Evolutionary conservation across 2,329 filamentous ascomycete species (phyloP).

Genomic region (Hymenoscyphus salicellus): DNA sequence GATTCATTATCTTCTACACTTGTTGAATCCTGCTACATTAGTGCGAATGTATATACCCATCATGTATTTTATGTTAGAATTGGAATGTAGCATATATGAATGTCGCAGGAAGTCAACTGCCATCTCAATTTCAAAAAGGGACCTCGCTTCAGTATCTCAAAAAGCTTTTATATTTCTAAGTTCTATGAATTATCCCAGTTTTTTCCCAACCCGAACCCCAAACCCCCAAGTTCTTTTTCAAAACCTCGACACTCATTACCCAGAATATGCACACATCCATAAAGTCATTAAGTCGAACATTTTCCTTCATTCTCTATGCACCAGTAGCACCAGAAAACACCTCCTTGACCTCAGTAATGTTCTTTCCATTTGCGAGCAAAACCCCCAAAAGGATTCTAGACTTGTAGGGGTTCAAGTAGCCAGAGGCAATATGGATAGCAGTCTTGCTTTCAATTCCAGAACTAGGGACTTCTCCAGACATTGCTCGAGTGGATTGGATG

Average conservation of each 20-base stretch:
- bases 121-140: no score
- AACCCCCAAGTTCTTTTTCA: no score
- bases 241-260: no score
- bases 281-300: neutral
- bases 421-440: conserved; percentile 43
- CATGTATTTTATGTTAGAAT: neutral
- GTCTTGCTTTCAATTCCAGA: conserved; percentile 12
- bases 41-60: neutral
- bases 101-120: no score
- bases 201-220: neutral
- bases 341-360: conserved; percentile 23
- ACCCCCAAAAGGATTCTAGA: conserved; percentile 48
- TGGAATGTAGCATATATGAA: no score
- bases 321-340: conserved; percentile 13
- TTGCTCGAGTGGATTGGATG: conserved; percentile 50
- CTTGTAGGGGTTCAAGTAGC: conserved; percentile 56
- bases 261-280: neutral
- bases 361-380: conserved; percentile 25
- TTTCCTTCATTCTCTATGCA: conserved; percentile 3
- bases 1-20: neutral
- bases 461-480: conserved; percentile 41
- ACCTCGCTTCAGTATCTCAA: neutral
- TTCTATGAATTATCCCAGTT: neutral
- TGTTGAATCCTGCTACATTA: neutral
- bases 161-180: neutral